Conservation (phyloP, 139 green algal species). For the Trebouxia sp. region DNA sequence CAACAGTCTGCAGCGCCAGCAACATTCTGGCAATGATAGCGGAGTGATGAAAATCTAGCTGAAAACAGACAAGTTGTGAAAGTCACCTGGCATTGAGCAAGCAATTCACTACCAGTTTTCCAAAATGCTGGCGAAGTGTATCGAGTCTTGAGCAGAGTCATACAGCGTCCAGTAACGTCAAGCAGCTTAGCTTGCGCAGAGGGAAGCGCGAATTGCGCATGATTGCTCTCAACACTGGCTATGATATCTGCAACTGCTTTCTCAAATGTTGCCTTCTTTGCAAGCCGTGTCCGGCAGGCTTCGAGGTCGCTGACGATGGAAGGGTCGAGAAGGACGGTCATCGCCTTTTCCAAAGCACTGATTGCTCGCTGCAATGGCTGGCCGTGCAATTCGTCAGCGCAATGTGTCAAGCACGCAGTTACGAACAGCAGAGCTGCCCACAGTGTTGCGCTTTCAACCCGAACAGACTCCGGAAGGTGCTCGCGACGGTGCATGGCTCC, state of each 20-base stretch:
- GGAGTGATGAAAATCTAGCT: too few relatives aligned
- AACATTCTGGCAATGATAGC: not conserved
- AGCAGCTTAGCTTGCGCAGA: not conserved
- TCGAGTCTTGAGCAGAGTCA: constrained; percentile 8
- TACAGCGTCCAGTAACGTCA: not conserved
- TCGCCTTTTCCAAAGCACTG: too few relatives aligned
- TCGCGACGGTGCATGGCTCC: too few relatives aligned
- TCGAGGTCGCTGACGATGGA: not conserved
- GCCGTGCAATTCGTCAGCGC: too few relatives aligned
- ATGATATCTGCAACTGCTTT: not conserved
- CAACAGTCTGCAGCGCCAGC: not conserved
- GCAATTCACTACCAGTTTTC: not conserved
- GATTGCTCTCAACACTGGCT: not conserved
- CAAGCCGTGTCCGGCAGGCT: not conserved
- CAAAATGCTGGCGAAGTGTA: constrained; percentile 19
- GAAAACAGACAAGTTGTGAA: too few relatives aligned
- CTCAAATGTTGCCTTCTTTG: constrained; percentile 14
- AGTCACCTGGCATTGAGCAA: not conserved
- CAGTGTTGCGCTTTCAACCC: too few relatives aligned
- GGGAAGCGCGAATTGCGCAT: not conserved
- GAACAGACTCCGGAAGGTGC: too few relatives aligned
- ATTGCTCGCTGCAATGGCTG: too few relatives aligned
- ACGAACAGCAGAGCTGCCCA: too few relatives aligned
- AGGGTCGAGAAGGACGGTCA: constrained; percentile 20
- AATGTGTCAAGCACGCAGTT: too few relatives aligned